Evolutionary conservation across 371 early-diverging fungal genomes (phyloP).

Genomic region (Syncephalastrum sp.): DNA sequence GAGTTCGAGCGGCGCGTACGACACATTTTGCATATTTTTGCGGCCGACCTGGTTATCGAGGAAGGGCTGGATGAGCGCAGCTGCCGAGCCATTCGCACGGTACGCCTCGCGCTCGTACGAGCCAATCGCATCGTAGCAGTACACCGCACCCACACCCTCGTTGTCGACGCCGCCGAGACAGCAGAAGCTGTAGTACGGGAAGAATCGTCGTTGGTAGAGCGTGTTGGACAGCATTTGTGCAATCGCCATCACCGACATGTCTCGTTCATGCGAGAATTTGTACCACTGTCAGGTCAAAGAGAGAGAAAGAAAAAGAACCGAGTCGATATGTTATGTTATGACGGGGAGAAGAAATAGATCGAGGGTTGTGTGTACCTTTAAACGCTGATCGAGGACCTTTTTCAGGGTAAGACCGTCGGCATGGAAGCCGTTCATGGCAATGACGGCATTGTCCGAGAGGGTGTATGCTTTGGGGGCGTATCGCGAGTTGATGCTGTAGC

Average conservation of each 20-base stretch:
- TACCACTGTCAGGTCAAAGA: conserved; percentile 68
- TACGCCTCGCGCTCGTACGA: conserved; percentile 83
- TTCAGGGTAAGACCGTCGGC: conserved; percentile 93
- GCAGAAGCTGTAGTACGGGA: conserved; percentile 97
- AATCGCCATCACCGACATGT: conserved; percentile 81
- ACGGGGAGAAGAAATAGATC: not conserved
- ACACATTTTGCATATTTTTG: conserved; percentile 62
- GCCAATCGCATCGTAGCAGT: conserved; percentile 97
- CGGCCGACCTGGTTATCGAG: conserved; percentile 90
- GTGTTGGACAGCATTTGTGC: conserved; percentile 96
- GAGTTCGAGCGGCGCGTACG: conserved; percentile 42
- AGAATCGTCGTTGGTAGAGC: conserved; percentile 95
- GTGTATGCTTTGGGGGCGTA: conserved; percentile 92
- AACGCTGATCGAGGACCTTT: conserved; percentile 81
- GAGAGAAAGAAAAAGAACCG: conserved; percentile 3
- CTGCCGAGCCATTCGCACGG: conserved; percentile 90
- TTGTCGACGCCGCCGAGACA: conserved; percentile 92
- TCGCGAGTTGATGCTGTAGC: conserved; percentile 95
- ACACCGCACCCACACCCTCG: conserved; percentile 90
- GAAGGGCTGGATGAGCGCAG: conserved; percentile 96
- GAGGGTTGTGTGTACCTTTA: conserved; percentile 64
- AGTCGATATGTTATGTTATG: not conserved
- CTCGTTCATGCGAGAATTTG: conserved; percentile 87
- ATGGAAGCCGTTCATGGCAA: conserved; percentile 92
- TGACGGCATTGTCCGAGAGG: conserved; percentile 85